Percentiles rank a stretch among this genome's conserved stretches.
phyloP scores from a whole-genome alignment of 495 filamentous ascomycete species.

The Pseudoneurospora amorphoporcata region DNA sequence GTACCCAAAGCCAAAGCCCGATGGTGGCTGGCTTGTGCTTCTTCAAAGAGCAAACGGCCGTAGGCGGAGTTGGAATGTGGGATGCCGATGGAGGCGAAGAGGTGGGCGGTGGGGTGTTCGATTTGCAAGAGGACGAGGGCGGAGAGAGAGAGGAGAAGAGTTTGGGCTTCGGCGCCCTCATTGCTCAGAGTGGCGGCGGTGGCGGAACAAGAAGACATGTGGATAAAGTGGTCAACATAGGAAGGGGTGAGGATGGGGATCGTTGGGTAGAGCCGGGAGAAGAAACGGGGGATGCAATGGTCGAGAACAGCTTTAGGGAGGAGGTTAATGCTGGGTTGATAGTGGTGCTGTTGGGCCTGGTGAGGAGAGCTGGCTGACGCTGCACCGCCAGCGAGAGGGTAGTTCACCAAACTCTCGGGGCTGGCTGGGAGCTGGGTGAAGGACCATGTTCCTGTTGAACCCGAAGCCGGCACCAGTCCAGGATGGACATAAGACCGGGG shows the following conservation, averaged over 20 bases:
- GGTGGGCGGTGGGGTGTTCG: conserved; percentile 13
- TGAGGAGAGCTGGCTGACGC: background rate
- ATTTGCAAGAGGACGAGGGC: conserved; percentile 28
- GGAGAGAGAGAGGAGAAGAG: conserved; percentile 22
- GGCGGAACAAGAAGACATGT: conserved; percentile 4
- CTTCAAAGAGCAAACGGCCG: conserved; percentile 21
- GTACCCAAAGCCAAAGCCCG: conserved; percentile 1
- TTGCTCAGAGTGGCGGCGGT: background rate
- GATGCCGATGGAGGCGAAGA: conserved; percentile 1
- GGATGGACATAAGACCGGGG: background rate
- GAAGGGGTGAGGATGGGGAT: conserved; percentile 28
- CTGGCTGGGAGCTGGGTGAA: background rate
- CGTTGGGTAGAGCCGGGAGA: conserved; percentile 30
- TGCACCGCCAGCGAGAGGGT: background rate
- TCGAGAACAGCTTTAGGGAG: conserved; percentile 14
- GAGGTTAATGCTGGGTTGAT: conserved; percentile 6
- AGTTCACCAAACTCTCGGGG: background rate
- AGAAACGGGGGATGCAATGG: conserved; percentile 29
- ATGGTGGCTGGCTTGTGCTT: conserved; percentile 15
- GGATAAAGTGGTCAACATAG: conserved; percentile 17
- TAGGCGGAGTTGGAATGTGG: conserved; percentile 16
- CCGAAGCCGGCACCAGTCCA: background rate
- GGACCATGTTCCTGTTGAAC: background rate
- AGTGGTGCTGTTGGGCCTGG: background rate
- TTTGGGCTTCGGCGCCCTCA: conserved; percentile 20